Base-by-base conservation (phyloP, 2,329 filamentous ascomycete species). In the Metarhizium sp. region DNA sequence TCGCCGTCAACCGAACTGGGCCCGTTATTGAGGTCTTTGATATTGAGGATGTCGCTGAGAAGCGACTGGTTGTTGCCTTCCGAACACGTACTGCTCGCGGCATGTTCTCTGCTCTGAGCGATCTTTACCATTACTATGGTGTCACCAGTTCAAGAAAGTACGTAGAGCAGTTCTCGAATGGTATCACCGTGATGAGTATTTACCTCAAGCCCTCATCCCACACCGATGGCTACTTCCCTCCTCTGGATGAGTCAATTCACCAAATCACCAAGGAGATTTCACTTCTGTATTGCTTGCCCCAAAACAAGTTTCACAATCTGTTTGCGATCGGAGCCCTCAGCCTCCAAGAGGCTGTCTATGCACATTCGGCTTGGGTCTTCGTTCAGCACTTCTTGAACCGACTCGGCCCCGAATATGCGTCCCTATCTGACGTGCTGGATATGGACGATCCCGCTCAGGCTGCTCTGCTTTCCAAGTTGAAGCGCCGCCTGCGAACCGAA, bases 241-340 rank as follows among this genome's bases (percentile, higher is more conserved):
- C 91, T 0, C 90, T 97, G 62, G 90, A 96, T 66, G 87, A 92
- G 63, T 94, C 92, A 2, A 96, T 99, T 62, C 90, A 96, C 73
- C 94, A 99, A 74, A 96, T 99, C 76, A 95, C 94, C 77, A 97
- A 97, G 80, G 94, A 99, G 72, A 87, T 96, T 52, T 97, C 94
- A 2, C 81, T 99, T 57, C 79, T 99, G 18, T 99, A 97, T 82
- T 99, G 94, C 71, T 88, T 99, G 62, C 94, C 94, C 14, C 92
- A 95, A 72, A 99, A 96, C 79, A 94, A 92, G 73, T 90, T 99
- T 71, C 92, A 96, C 73, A 77, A 80, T 57, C 83, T 96, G 63
- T 99, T 99, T 71, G 88, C 89, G 52, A 85, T 82, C 16, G 92
- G 92, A 51, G 82, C 87, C 63, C 78, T 99, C 60, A 96, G 92